A percentile compares a stretch with the other conserved stretches of the same genome.
Evolutionary conservation across 2,329 filamentous ascomycete genomes (phyloP).

Genomic region (Hypomyces perniciosus): DNA sequence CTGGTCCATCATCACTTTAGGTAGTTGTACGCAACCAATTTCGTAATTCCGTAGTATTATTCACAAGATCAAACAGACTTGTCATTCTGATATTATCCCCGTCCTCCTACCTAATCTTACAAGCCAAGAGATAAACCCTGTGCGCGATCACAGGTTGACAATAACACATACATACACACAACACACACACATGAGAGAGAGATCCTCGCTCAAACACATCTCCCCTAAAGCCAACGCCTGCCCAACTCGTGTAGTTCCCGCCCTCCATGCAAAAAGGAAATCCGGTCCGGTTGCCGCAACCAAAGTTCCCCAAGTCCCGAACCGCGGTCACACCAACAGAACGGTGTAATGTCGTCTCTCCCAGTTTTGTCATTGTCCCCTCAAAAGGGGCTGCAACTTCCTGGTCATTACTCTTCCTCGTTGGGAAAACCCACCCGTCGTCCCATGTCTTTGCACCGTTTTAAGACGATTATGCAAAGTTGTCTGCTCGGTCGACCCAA

Average conservation of each 20-base stretch:
- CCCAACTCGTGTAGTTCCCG: constrained; percentile 3
- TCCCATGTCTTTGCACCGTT: not conserved
- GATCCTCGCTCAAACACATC: not conserved
- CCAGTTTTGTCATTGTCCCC: not conserved
- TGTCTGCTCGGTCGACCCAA: constrained; percentile 88
- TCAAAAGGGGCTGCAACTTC: not conserved
- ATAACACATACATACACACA: not conserved
- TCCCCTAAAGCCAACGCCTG: constrained; percentile 6
- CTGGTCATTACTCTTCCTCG: not conserved
- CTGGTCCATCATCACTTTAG: not conserved
- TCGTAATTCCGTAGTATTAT: not conserved
- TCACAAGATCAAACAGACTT: constrained; percentile 1
- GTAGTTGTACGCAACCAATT: no score
- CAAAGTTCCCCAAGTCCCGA: not conserved
- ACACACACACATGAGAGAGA: not conserved
- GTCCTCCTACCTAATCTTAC: constrained; percentile 2
- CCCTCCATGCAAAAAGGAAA: not conserved
- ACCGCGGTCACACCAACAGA: not conserved
- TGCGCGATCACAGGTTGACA: not conserved
- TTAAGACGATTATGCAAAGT: constrained; percentile 64
- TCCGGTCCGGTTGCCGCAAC: not conserved
- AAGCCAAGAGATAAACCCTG: not conserved
- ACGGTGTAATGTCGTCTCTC: not conserved
- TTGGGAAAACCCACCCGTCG: not conserved
- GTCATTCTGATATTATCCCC: constrained; percentile 8